These are phyloP conservation scores for Cladorrhinum sp. DNA, from an alignment of 2,329 filamentous ascomycete genomes.

Conservation along the genomic window DNA sequence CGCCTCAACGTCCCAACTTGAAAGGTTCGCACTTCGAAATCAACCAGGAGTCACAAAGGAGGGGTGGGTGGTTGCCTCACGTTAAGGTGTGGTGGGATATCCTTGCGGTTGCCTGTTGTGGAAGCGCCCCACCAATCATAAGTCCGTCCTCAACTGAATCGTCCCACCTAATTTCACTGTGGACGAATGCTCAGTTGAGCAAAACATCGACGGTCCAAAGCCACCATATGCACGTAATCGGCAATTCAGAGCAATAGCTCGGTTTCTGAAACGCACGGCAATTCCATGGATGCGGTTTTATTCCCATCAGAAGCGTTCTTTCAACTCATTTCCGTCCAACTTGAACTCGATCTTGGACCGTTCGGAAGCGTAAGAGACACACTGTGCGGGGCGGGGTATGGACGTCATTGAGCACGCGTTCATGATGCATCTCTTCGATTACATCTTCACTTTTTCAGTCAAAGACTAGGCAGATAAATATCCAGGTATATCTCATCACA, in stretches of 20 bases:
- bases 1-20: not conserved
- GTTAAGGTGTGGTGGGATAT: not conserved
- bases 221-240: not conserved
- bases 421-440: too few species aligned
- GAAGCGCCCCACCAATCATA: not conserved
- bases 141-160: not conserved
- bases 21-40: not conserved
- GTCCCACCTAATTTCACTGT: not conserved
- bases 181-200: not conserved
- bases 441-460: too few species aligned
- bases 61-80: not conserved
- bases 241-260: not conserved
- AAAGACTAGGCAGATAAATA: not conserved
- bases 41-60: not conserved
- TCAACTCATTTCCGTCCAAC: too few species aligned
- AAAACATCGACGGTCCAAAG: not conserved
- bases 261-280: not conserved
- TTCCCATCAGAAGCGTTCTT: too few species aligned
- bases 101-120: not conserved
- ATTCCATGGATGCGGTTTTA: not conserved
- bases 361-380: too few species aligned
- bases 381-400: too few species aligned
- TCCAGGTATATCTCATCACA: too few species aligned
- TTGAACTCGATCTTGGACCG: too few species aligned
- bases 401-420: too few species aligned